Evolutionary conservation across 2,329 filamentous ascomycete species (phyloP).

Genomic region (Sporothrix globosa): DNA sequence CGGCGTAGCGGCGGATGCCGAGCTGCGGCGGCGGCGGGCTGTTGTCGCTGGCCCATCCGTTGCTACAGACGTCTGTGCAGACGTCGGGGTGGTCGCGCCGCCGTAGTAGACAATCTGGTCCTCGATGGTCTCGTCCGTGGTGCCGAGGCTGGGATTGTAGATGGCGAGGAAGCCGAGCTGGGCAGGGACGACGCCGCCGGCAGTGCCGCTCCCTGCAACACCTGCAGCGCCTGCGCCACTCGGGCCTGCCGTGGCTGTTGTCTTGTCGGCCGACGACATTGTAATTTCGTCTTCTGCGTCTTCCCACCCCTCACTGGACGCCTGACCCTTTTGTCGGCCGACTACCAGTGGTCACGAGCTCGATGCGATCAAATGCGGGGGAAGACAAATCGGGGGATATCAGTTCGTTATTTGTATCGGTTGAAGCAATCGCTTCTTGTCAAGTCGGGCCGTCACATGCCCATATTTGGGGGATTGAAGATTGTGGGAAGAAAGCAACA

Average conservation of each 20-base stretch:
- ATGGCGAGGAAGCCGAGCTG: constrained; percentile 90
- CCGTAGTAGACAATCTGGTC: constrained; percentile 85
- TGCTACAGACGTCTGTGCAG: not conserved
- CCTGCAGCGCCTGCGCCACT: constrained; percentile 43
- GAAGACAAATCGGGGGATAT: not conserved
- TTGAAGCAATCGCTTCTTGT: constrained; percentile 3
- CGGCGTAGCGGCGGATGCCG: constrained; percentile 46
- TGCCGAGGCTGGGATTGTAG: constrained; percentile 73
- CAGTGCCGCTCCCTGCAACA: not conserved
- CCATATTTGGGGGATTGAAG: not conserved
- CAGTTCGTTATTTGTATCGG: too few relatives aligned
- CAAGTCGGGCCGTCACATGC: not conserved
- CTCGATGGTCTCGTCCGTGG: constrained; percentile 68
- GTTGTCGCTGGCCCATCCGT: not conserved
- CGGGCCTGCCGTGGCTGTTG: constrained; percentile 19
- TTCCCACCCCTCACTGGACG: not conserved
- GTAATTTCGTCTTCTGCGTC: not conserved
- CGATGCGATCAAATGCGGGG: not conserved
- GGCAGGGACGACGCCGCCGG: constrained; percentile 64
- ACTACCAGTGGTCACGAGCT: not conserved
- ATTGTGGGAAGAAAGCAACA: not conserved
- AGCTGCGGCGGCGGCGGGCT: constrained; percentile 48
- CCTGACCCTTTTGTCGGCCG: not conserved
- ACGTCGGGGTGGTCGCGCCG: not conserved
- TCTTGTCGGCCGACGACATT: constrained; percentile 18